Percentiles rank a stretch among this genome's conserved stretches.
phyloP scores from a whole-genome alignment of 129 eudicot species.

The Ambrosia trifida region DNA sequence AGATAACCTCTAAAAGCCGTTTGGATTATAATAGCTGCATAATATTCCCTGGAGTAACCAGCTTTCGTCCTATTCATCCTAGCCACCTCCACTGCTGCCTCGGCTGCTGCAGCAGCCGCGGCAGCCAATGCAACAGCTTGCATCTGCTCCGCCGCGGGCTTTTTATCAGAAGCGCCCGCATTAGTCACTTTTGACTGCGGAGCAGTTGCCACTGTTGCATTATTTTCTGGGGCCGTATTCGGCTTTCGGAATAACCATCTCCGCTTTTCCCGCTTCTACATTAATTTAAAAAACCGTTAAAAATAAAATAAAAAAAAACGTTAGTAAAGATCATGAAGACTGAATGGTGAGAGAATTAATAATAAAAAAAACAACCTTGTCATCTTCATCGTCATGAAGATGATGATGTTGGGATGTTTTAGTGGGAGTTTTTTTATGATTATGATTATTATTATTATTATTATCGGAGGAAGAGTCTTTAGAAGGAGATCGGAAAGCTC shows the following conservation, averaged over 20 bases:
- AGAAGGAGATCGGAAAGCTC: conserved; percentile 74
- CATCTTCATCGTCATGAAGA: conserved; percentile 46
- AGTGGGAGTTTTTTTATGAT: conserved; percentile 20
- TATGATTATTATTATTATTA: background rate
- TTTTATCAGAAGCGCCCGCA: conserved; percentile 8
- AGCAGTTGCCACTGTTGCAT: conserved; percentile 10
- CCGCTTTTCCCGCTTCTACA: conserved; percentile 57
- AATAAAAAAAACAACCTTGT: conserved; percentile 37
- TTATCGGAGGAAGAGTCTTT: conserved; percentile 33
- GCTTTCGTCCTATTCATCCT: conserved; percentile 39
- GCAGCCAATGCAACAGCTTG: conserved; percentile 61
- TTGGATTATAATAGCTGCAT: conserved; percentile 61
- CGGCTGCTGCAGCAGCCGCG: conserved; percentile 58
- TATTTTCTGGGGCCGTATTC: conserved; percentile 30
- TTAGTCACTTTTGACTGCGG: conserved; percentile 6
- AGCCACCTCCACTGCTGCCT: conserved; percentile 59
- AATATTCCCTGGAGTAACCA: conserved; percentile 34
- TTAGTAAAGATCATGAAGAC: background rate
- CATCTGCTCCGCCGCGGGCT: conserved; percentile 36
- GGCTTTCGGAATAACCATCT: conserved; percentile 69
- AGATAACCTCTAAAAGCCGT: conserved; percentile 80
- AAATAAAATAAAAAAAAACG: background rate
- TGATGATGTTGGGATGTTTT: conserved; percentile 29
- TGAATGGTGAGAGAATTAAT: too few species aligned
- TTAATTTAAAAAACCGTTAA: background rate